Base-by-base conservation (phyloP, 345 rosid species). In the Cardiospermum halicacabum region DNA sequence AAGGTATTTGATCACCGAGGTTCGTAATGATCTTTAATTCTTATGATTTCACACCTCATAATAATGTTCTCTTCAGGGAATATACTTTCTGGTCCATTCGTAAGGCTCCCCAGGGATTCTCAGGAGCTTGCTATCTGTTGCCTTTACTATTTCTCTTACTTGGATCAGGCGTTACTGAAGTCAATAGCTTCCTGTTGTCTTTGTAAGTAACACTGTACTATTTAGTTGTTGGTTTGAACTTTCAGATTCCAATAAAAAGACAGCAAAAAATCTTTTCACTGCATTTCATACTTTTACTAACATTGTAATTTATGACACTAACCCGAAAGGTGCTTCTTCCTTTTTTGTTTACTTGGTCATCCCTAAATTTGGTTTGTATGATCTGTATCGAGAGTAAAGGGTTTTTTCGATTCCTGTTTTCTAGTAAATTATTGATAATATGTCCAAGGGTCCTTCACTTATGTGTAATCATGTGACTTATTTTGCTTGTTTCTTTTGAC, bases 111-210 rank as follows among this genome's bases (percentile, higher is more conserved):
- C 12, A 34, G 68, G 70, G 86, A 81, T 72, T 69, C 74, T 65
- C 97, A 91, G 76, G 91, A 86, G 60, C 75, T 88, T 58, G 67
- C 96, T 26, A 51, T 85, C 45, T 78, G 75, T 67, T 74, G 88
- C 78, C 88, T 91, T 32, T 81, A 74, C 75, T 85, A 87, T 69
- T 94, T 89, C 72, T 68, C 91, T 45, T 69, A 66, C 58, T 58
- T 89, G 70, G 84, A 80, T 45, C 57, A 76, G 48, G 53, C 40
- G 55, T 48, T 85, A 62, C 79, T 94, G 82, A 79, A 77, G 65
- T 78, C 97, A 13, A 59, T 91, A 66, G 76, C 82, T 65, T 75
- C 72, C 18, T 91, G 89, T 76, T 94, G 87, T 77, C 73, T 91
- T 9, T 56, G 96, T 94, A 79, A 58, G 95, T 53, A 64, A 36